Evolutionary conservation across 2,329 filamentous ascomycete genomes (phyloP).

Genomic region (Colletotrichum trifolii): DNA sequence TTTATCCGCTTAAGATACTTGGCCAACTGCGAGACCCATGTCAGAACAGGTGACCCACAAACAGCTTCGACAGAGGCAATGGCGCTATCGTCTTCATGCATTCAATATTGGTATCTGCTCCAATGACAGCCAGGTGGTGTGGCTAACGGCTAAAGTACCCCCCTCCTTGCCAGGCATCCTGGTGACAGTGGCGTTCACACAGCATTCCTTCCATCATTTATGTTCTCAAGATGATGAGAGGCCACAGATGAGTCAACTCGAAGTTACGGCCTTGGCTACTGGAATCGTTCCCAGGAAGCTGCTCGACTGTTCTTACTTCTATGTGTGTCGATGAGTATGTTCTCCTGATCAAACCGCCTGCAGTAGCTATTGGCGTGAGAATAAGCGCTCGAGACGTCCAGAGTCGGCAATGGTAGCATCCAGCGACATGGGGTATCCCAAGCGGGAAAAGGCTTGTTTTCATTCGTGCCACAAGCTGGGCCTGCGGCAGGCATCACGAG

Average conservation of each 20-base stretch:
- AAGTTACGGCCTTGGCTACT: too few relatives aligned
- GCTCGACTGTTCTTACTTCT: too few relatives aligned
- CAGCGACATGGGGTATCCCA: conserved; percentile 8
- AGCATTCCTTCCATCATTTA: not conserved
- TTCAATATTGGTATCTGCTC: conserved; percentile 24
- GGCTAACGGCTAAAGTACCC: conserved; percentile 18
- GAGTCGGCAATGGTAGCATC: not conserved
- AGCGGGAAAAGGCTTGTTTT: conserved; percentile 25
- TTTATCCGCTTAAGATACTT: too few relatives aligned
- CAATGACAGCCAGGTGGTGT: conserved; percentile 16
- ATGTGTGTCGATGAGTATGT: too few relatives aligned
- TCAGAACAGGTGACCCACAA: not conserved
- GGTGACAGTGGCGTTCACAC: conserved; percentile 21
- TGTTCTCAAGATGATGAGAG: not conserved
- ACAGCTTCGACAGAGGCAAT: not conserved
- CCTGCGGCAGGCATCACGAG: not conserved
- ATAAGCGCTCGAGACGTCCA: not conserved
- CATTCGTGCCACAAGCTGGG: conserved; percentile 18
- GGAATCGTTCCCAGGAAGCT: too few relatives aligned
- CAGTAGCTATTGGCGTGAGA: too few relatives aligned
- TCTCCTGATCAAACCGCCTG: too few relatives aligned
- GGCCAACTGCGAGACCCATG: not conserved
- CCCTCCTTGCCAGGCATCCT: conserved; percentile 9
- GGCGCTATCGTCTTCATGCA: conserved; percentile 13
- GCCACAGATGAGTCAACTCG: too few relatives aligned